Evolutionary conservation across 176 grass and related monocot species (phyloP).

Genomic region (Elaeis guineensis): DNA sequence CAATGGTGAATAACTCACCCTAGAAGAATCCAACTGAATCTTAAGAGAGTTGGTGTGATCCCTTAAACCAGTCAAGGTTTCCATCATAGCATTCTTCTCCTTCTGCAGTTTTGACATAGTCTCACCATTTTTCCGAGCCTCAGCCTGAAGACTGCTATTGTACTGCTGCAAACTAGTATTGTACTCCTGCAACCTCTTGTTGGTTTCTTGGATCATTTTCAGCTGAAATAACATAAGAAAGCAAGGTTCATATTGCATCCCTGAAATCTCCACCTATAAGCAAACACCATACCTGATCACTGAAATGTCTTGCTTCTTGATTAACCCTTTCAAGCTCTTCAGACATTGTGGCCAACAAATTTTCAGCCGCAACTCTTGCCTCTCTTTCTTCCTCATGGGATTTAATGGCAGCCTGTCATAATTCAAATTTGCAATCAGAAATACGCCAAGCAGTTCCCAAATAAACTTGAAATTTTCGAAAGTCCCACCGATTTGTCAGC

Average conservation of each 20-base stretch:
- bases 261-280: neutral
- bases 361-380: conserved; percentile 39
- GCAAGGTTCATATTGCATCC: too few species aligned
- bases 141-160: conserved; percentile 88
- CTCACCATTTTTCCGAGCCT: conserved; percentile 55
- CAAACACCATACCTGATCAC: conserved; percentile 54
- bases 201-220: conserved; percentile 78
- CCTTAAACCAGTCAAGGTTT: conserved; percentile 45
- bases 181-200: conserved; percentile 70
- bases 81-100: conserved; percentile 81
- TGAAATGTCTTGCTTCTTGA: conserved; percentile 51
- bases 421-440: conserved; percentile 1
- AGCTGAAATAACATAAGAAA: conserved; percentile 37
- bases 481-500: conserved; percentile 43
- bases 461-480: neutral
- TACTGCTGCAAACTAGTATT: conserved; percentile 84
- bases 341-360: conserved; percentile 15
- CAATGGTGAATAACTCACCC: conserved; percentile 27
- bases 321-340: conserved; percentile 62
- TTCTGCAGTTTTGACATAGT: conserved; percentile 59
- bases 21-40: conserved; percentile 63
- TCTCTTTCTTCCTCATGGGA: conserved; percentile 56
- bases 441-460: neutral
- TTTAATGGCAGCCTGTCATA: conserved; percentile 36
- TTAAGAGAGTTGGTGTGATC: conserved; percentile 60